Evolutionary conservation across 768 basidiomycete species (phyloP).

Genomic region (Amanita rimosa): DNA sequence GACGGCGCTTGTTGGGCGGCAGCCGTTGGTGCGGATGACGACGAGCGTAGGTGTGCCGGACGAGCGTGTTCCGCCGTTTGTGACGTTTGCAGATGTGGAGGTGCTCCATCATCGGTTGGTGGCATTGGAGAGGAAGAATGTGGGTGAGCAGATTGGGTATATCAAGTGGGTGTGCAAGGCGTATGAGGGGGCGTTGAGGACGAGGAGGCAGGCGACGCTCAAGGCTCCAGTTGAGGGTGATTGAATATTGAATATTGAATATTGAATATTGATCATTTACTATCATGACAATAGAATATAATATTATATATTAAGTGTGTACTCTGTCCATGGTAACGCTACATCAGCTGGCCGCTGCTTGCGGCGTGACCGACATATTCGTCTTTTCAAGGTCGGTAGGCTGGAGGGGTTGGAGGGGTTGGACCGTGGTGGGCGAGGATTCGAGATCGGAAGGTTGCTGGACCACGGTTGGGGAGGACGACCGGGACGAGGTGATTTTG

Average conservation of each 20-base stretch:
- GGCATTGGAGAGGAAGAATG: slow-evolving; percentile 8
- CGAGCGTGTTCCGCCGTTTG: slow-evolving; percentile 67
- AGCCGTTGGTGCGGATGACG: slow-evolving; percentile 65
- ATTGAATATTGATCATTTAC: too few relatives aligned
- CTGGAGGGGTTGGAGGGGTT: background rate
- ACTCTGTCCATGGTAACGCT: too few relatives aligned
- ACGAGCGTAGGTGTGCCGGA: slow-evolving; percentile 52
- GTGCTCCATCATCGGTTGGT: slow-evolving; percentile 67
- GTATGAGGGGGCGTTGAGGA: slow-evolving; percentile 59
- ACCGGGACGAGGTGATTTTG: background rate
- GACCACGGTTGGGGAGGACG: background rate
- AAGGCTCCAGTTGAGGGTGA: slow-evolving; percentile 11
- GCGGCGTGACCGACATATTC: background rate
- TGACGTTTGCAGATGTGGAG: slow-evolving; percentile 72
- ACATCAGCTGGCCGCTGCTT: too few relatives aligned
- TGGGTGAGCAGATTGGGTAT: slow-evolving; percentile 35
- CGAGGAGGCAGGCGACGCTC: slow-evolving; percentile 42
- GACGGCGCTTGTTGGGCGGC: slow-evolving; percentile 37
- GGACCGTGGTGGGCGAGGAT: background rate
- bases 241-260: too few relatives aligned
- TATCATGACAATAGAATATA: too few relatives aligned
- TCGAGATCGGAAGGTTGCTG: background rate
- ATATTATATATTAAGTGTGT: too few relatives aligned
- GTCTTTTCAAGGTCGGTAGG: background rate
- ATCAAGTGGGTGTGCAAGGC: slow-evolving; percentile 64